Evolutionary conservation across 371 early-diverging fungal genomes (phyloP).

Genomic region (Mortierella sp.): DNA sequence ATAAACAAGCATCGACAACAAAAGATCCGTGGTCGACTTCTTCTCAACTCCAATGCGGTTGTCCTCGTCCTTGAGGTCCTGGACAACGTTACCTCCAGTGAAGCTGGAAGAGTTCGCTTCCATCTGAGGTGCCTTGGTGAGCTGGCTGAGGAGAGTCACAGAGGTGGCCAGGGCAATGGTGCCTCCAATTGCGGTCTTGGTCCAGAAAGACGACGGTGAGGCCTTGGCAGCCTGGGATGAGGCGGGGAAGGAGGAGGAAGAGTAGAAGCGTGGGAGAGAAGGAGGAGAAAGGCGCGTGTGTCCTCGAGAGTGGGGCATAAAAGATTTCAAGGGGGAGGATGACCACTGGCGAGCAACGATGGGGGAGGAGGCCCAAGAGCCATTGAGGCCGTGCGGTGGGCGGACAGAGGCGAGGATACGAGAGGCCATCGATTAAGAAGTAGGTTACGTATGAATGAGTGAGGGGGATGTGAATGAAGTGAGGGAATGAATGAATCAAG

Average conservation of each 20-base stretch:
- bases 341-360: neutral
- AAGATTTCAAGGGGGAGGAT: slow-evolving; percentile 4
- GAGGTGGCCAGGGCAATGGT: slow-evolving; percentile 24
- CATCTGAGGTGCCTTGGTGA: slow-evolving; percentile 38
- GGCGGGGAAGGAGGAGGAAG: neutral
- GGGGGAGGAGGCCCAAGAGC: slow-evolving; percentile 15
- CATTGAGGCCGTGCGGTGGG: slow-evolving; percentile 6
- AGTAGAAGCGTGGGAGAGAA: slow-evolving; percentile 8
- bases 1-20: slow-evolving; percentile 82
- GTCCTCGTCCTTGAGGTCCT: slow-evolving; percentile 41
- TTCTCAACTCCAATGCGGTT: slow-evolving; percentile 63
- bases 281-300: slow-evolving; percentile 17
- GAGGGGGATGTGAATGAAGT: neutral
- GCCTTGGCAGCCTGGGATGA: neutral
- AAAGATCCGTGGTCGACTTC: slow-evolving; percentile 72
- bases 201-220: slow-evolving; percentile 19
- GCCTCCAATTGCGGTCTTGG: slow-evolving; percentile 23
- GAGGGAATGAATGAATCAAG: neutral
- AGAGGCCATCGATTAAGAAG: slow-evolving; percentile 3
- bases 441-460: neutral
- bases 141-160: slow-evolving; percentile 14
- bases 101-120: neutral
- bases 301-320: slow-evolving; percentile 35
- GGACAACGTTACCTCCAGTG: slow-evolving; percentile 17
- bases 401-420: slow-evolving; percentile 14